Evolutionary conservation across 306 rosid species (phyloP).

Genomic region (Rubus parviflorus): DNA sequence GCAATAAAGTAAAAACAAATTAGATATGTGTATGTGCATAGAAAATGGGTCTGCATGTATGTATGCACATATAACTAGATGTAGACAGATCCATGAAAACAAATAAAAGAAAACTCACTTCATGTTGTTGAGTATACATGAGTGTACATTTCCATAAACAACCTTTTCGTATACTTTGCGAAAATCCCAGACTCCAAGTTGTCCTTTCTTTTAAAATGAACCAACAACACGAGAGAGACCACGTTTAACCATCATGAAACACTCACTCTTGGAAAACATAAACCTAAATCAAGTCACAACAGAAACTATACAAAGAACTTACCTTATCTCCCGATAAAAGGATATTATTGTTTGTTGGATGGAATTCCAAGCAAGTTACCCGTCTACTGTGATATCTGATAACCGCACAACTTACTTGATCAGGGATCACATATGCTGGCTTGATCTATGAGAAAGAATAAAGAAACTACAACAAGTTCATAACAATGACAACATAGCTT

Average conservation of each 20-base stretch:
- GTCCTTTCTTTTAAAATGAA: constrained; percentile 74
- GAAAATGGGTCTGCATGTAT: neutral
- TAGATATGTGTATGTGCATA: neutral
- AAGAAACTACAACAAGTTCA: constrained; percentile 2
- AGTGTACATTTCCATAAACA: constrained; percentile 81
- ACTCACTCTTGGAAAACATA: constrained; percentile 9
- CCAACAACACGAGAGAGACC: constrained; percentile 17
- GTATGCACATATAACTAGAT: neutral
- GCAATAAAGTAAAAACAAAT: neutral
- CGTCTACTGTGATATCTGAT: constrained; percentile 91
- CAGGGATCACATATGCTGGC: constrained; percentile 77
- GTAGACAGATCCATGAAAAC: neutral
- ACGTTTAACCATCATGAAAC: constrained; percentile 12
- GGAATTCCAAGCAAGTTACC: constrained; percentile 86
- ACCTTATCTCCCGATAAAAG: constrained; percentile 97
- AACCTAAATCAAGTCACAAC: constrained; percentile 9
- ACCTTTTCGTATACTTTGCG: constrained; percentile 73
- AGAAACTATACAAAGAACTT: constrained; percentile 11
- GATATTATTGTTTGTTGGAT: constrained; percentile 82
- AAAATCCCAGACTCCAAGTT: constrained; percentile 96
- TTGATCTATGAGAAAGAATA: constrained; percentile 55
- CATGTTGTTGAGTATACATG: constrained; percentile 80
- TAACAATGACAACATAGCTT: neutral
- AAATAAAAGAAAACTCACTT: constrained; percentile 45
- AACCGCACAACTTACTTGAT: constrained; percentile 80